Conservation (phyloP, 2,329 filamentous ascomycete species). For the Fusarium ramigenum region DNA sequence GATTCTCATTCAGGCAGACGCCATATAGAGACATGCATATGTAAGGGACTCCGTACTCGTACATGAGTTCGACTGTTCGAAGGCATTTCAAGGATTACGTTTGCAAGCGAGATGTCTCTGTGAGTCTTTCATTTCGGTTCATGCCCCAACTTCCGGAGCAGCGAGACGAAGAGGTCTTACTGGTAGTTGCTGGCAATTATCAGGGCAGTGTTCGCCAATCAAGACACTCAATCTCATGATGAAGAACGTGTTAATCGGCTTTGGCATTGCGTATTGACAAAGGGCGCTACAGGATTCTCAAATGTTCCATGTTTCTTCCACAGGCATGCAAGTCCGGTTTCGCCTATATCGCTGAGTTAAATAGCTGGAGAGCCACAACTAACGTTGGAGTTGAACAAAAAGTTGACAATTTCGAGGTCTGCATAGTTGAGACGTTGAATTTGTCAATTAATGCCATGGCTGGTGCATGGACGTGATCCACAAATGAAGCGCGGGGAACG, state of each 20-base stretch:
- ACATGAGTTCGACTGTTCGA: neutral
- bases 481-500: neutral
- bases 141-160: neutral
- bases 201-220: neutral
- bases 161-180: neutral
- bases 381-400: neutral
- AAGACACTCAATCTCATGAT: neutral
- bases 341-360: neutral
- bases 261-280: neutral
- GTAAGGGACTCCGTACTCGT: neutral
- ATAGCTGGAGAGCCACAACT: no score
- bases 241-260: neutral
- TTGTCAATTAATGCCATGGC: neutral
- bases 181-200: neutral
- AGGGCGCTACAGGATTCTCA: neutral
- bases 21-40: neutral
- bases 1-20: neutral
- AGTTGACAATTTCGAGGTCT: neutral
- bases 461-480: conserved; percentile 13
- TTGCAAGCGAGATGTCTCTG: neutral
- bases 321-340: neutral
- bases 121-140: neutral
- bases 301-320: conserved; percentile 5
- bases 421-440: neutral
- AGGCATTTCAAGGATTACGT: neutral